Conservation (phyloP, 1,139 yeast genomes). For the Geotrichum macrosporum region DNA sequence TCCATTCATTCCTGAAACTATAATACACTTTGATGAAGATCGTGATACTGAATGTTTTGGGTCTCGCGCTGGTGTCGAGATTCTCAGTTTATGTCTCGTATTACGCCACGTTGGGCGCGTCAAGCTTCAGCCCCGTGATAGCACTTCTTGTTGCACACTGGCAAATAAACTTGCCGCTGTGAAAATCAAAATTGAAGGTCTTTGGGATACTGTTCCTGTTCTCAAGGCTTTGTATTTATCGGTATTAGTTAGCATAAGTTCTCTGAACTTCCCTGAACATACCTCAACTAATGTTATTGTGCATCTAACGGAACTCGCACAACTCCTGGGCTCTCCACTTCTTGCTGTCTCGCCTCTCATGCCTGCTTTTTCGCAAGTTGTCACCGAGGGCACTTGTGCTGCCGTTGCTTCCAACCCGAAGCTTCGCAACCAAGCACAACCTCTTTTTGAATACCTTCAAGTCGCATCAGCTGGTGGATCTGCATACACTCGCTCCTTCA, state of each 20-base stretch:
- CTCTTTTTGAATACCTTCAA: not conserved
- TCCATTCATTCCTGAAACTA: conserved; percentile 27
- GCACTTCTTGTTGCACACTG: conserved; percentile 1
- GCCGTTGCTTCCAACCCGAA: not conserved
- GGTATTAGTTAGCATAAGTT: conserved; percentile 23
- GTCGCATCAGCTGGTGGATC: not conserved
- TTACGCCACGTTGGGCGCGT: conserved; percentile 22
- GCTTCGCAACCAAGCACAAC: not conserved
- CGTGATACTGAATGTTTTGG: conserved; percentile 27
- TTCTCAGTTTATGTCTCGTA: conserved; percentile 27
- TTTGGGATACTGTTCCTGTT: conserved; percentile 34
- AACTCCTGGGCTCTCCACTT: conserved; percentile 32
- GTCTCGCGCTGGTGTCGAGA: conserved; percentile 28
- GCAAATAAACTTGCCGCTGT: conserved; percentile 23
- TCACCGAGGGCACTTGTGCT: conserved; percentile 4
- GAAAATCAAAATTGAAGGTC: conserved; percentile 24
- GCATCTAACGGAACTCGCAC: conserved; percentile 20
- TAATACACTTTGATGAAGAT: conserved; percentile 23
- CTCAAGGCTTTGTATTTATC: conserved; percentile 32
- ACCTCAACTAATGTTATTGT: conserved; percentile 17
- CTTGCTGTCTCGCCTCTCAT: conserved; percentile 32
- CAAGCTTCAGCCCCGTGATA: not conserved
- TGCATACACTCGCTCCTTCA: not conserved
- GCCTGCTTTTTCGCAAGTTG: conserved; percentile 22
- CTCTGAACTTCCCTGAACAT: conserved; percentile 8